Evolutionary conservation across 2,329 filamentous ascomycete species (phyloP).

Genomic region (Nigrospora sphaerica): DNA sequence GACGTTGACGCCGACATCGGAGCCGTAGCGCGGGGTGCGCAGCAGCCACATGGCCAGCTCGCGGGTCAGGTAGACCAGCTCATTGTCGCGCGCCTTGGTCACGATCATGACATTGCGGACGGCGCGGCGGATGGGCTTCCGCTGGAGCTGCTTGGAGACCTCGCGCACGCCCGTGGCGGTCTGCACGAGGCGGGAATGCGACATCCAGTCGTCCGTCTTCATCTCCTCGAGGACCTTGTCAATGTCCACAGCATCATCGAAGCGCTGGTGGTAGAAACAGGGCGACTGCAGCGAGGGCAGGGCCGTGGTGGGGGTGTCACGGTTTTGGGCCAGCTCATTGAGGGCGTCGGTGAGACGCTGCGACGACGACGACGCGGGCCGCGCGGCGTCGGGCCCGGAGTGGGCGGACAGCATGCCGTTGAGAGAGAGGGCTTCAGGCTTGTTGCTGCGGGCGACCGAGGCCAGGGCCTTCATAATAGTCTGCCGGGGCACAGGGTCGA

Average conservation of each 20-base stretch:
- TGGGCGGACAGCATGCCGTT: conserved; percentile 49
- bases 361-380: conserved; percentile 38
- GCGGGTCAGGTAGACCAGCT: conserved; percentile 79
- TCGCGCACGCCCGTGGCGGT: conserved; percentile 93
- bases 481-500: conserved; percentile 66
- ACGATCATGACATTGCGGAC: conserved; percentile 97
- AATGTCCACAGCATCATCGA: conserved; percentile 93
- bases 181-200: conserved; percentile 88
- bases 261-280: conserved; percentile 96
- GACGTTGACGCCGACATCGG: conserved; percentile 85
- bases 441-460: conserved; percentile 54
- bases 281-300: conserved; percentile 76
- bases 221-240: conserved; percentile 94
- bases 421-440: conserved; percentile 57
- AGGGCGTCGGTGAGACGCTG: conserved; percentile 59
- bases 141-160: conserved; percentile 90
- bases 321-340: conserved; percentile 41
- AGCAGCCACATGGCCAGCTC: conserved; percentile 87
- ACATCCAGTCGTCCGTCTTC: conserved; percentile 79
- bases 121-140: conserved; percentile 83
- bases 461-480: conserved; percentile 78
- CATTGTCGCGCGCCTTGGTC: conserved; percentile 94
- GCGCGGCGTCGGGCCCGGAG: conserved; percentile 21
- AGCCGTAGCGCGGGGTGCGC: conserved; percentile 81
- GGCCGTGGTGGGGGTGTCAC: conserved; percentile 35